Evolutionary conservation across 2,329 filamentous ascomycete genomes (phyloP), one percentile per base, ranked within the genome.

Genomic region (Exophiala viscosa): DNA sequence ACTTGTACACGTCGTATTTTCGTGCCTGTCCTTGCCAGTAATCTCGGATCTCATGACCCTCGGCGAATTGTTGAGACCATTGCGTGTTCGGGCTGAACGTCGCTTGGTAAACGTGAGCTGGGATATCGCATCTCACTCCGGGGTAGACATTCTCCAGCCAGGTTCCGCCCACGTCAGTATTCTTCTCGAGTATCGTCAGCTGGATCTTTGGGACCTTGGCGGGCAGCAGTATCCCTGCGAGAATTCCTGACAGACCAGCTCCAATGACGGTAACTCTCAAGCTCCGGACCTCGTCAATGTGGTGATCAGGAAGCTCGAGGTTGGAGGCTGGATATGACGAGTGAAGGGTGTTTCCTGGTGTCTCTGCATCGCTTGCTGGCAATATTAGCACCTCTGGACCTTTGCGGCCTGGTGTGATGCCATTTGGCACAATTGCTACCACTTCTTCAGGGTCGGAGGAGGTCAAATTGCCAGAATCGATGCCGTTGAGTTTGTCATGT

Each of bases 1-100:
- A 76, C 47, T 73, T 73, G 63, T 78, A 80, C 0, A 84, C 72
- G 32, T 60, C 52, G 46, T 61, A 63, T 38, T 63, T 59, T 3
- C 51, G 54, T 18, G 60, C 60, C 18, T 53, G 50, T 1, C 28
- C 43, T 39, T 62, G 45, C 52, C 59, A 57, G 45, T 63, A 64
- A 10, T 54, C 48, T n/a, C 45, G 33, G 45, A 64, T 64, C 42
- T 64, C 62, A 17, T 34, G 17, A 11, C 61, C 60, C 14, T 47
- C 36, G 5, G 60, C 57, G 38, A 59, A 64, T 31, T 58, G 48
- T 31, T 60, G 44, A 3, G 53, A 54, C 62, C 62, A 64, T 39
- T 64, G 50, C 7, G 56, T 57, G 17, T 59, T 54, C 10, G 57
- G 55, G 6, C 49, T 53, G 44, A 64, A 64, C 1, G 62, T 62